phyloP scores from a whole-genome alignment of 192 early-diverging fungal genomes.

The Podila minutissima region DNA sequence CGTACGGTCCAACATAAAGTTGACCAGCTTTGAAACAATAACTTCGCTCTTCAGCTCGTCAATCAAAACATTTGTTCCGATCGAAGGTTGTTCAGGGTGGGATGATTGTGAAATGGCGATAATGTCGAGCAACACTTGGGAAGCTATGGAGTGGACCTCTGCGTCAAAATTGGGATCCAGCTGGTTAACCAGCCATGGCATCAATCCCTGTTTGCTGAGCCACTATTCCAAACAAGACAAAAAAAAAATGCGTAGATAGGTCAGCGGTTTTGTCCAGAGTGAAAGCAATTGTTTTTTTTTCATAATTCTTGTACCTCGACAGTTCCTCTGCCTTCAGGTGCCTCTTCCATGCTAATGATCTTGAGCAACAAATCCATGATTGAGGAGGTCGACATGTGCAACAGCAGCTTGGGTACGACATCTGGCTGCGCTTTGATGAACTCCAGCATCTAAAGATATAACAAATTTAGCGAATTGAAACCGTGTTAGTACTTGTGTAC shows the following conservation, averaged over 20 bases:
- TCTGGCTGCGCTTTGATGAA: conserved; percentile 84
- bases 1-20: conserved; percentile 85
- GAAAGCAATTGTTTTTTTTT: neutral
- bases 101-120: conserved; percentile 83
- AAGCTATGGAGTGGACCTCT: conserved; percentile 85
- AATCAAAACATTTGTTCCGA: conserved; percentile 73
- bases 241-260: neutral
- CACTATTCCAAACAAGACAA: conserved; percentile 62
- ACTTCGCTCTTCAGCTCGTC: conserved; percentile 78
- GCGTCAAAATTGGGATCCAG: conserved; percentile 83
- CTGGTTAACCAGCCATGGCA: conserved; percentile 78
- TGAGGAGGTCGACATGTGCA: conserved; percentile 86
- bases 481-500: too few relatives aligned
- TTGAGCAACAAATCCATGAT: conserved; percentile 94
- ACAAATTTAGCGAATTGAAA: too few relatives aligned
- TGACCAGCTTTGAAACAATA: conserved; percentile 81
- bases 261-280: neutral
- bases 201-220: conserved; percentile 85
- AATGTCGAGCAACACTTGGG: conserved; percentile 86
- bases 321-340: conserved; percentile 84
- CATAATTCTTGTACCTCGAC: conserved; percentile 66
- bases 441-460: conserved; percentile 73
- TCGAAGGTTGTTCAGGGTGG: conserved; percentile 69
- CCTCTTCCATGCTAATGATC: conserved; percentile 91
- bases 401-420: conserved; percentile 79